Evolutionary conservation across 768 basidiomycete species (phyloP).

Genomic region (Hydnum rufescens): DNA sequence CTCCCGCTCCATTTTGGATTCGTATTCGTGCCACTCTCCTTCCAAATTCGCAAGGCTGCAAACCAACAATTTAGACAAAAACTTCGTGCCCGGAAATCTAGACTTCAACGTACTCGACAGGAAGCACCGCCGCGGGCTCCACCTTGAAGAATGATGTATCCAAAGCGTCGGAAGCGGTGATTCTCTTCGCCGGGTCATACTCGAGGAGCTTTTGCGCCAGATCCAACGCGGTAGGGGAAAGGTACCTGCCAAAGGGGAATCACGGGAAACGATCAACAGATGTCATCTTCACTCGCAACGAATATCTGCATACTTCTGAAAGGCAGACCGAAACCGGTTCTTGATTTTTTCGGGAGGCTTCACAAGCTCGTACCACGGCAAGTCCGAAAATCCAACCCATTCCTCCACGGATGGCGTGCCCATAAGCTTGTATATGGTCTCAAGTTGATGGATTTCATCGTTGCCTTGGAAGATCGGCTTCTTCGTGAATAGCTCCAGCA

Average conservation of each 20-base stretch:
- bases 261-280: background rate
- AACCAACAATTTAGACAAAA: background rate
- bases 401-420: slow-evolving; percentile 69
- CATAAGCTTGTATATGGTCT: slow-evolving; percentile 76
- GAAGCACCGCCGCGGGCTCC: slow-evolving; percentile 48
- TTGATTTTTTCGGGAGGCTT: slow-evolving; percentile 61
- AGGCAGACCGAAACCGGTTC: slow-evolving; percentile 66
- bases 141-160: slow-evolving; percentile 63
- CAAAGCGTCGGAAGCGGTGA: slow-evolving; percentile 64
- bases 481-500: slow-evolving; percentile 90
- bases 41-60: slow-evolving; percentile 54
- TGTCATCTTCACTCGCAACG: background rate
- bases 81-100: no score
- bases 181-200: slow-evolving; percentile 61
- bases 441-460: slow-evolving; percentile 94
- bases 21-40: slow-evolving; percentile 97
- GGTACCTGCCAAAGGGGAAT: slow-evolving; percentile 34
- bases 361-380: slow-evolving; percentile 99
- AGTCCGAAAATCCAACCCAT: slow-evolving; percentile 63
- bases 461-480: slow-evolving; percentile 96
- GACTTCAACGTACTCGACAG: slow-evolving; percentile 43
- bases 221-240: slow-evolving; percentile 71
- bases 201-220: slow-evolving; percentile 64
- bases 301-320: slow-evolving; percentile 46
- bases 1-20: slow-evolving; percentile 72